phyloP scores from a whole-genome alignment of 2,329 filamentous ascomycete genomes.

The Capronia epimyces region DNA sequence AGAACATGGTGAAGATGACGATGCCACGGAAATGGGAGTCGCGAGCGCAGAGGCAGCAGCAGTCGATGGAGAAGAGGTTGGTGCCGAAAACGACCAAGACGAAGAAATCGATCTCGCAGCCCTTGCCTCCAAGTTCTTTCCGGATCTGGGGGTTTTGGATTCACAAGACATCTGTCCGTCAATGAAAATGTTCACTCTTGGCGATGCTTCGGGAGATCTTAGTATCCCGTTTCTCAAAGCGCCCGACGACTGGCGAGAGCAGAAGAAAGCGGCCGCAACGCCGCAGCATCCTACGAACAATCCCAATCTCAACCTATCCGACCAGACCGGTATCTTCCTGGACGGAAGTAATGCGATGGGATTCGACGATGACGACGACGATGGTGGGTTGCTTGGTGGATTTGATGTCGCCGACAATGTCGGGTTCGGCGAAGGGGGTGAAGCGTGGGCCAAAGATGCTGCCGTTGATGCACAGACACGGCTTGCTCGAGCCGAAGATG shows the following conservation, averaged over 20 bases:
- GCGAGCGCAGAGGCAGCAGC: constrained; percentile 31
- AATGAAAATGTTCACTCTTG: constrained; percentile 86
- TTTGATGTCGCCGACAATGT: constrained; percentile 60
- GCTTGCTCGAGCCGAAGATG: constrained; percentile 55
- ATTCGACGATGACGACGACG: constrained; percentile 66
- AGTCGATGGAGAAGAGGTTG: constrained; percentile 35
- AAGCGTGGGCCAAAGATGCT: constrained; percentile 89
- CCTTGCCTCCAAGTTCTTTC: constrained; percentile 77
- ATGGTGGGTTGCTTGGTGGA: constrained; percentile 59
- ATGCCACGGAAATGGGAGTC: constrained; percentile 45
- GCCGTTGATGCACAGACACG: constrained; percentile 81
- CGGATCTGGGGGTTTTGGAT: constrained; percentile 69
- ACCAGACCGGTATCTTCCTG: constrained; percentile 74
- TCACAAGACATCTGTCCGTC: constrained; percentile 91
- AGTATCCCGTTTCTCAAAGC: constrained; percentile 91
- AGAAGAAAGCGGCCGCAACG: constrained; percentile 48
- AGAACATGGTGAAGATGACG: constrained; percentile 33
- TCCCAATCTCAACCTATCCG: constrained; percentile 44
- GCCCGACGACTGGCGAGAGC: constrained; percentile 73
- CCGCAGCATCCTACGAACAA: constrained; percentile 17
- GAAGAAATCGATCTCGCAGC: constrained; percentile 72
- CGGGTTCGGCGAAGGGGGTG: constrained; percentile 90
- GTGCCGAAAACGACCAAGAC: constrained; percentile 46
- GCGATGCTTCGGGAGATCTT: constrained; percentile 74
- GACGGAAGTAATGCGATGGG: constrained; percentile 80